A percentile compares a stretch with the other conserved stretches of the same genome.
phyloP scores from a whole-genome alignment of 2,329 filamentous ascomycete species.

The Tympanopsis confertula region DNA sequence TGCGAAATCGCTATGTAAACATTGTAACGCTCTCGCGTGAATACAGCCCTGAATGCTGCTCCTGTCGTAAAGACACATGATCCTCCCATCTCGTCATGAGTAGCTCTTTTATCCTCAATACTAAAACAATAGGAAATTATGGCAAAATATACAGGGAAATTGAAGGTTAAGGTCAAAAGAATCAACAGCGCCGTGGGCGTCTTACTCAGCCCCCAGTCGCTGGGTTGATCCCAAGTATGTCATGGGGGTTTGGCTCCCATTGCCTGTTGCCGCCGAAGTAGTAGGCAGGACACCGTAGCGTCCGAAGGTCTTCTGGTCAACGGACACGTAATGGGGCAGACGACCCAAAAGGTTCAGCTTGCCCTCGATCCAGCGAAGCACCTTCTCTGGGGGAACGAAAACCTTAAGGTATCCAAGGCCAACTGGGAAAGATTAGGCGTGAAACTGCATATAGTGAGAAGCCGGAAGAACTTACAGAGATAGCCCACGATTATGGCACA shows the following conservation, averaged over 20 bases:
- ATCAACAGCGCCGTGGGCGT: not conserved
- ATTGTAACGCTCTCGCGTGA: too few relatives aligned
- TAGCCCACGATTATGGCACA: slow-evolving; percentile 79
- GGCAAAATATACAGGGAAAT: not conserved
- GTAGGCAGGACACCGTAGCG: slow-evolving; percentile 79
- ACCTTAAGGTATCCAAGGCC: slow-evolving; percentile 82
- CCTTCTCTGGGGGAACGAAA: slow-evolving; percentile 78
- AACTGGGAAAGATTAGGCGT: slow-evolving; percentile 32
- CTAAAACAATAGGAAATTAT: not conserved
- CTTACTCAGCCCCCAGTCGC: not conserved
- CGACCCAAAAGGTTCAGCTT: slow-evolving; percentile 76
- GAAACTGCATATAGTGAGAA: not conserved
- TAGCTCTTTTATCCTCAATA: not conserved
- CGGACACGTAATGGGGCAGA: slow-evolving; percentile 82
- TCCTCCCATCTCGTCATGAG: not conserved
- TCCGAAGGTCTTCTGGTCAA: slow-evolving; percentile 92
- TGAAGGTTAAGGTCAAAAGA: not conserved
- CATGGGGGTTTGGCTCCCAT: slow-evolving; percentile 28
- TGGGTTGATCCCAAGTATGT: slow-evolving; percentile 51
- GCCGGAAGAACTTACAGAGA: slow-evolving; percentile 47
- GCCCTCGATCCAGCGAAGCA: slow-evolving; percentile 75
- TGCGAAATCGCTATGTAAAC: too few relatives aligned
- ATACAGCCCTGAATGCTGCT: not conserved
- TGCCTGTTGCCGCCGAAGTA: slow-evolving; percentile 19
- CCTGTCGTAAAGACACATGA: not conserved